A percentile compares a stretch with the other conserved stretches of the same genome.
These are phyloP conservation scores for Neospermospora avenae DNA, from an alignment of 2,329 filamentous ascomycete species.

Conservation along the genomic window DNA sequence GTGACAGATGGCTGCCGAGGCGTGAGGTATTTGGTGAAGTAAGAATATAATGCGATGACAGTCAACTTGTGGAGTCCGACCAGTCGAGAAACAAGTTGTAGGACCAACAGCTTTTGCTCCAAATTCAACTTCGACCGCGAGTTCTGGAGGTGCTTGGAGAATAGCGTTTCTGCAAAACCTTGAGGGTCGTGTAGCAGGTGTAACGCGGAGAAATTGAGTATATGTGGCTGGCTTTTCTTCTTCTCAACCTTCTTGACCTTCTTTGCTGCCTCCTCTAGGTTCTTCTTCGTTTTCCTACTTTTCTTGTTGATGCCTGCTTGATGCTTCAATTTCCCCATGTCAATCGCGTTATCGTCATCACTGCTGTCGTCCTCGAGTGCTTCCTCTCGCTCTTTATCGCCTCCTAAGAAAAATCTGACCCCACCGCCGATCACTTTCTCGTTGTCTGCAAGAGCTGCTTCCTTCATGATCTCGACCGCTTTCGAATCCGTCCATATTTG, in stretches of 20 bases:
- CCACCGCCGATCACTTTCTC: conserved; percentile 88
- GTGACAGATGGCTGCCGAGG: conserved; percentile 88
- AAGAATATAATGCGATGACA: conserved; percentile 88
- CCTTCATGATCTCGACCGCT: conserved; percentile 97
- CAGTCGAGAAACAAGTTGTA: conserved; percentile 86
- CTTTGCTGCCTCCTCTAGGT: conserved; percentile 76
- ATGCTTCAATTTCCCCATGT: conserved; percentile 79
- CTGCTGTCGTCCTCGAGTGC: conserved; percentile 71
- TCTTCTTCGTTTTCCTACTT: conserved; percentile 78
- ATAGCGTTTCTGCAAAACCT: conserved; percentile 85
- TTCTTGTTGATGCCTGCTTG: conserved; percentile 95
- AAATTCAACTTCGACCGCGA: conserved; percentile 80
- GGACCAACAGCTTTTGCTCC: conserved; percentile 83
- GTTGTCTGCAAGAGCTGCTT: conserved; percentile 83
- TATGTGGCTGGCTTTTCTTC: conserved; percentile 83
- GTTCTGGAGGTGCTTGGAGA: conserved; percentile 86
- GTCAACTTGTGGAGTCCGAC: conserved; percentile 92
- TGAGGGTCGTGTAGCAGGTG: conserved; percentile 94
- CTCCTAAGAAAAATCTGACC: conserved; percentile 91
- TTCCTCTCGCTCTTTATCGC: conserved; percentile 93
- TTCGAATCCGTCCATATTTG: conserved; percentile 95
- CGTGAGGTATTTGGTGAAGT: conserved; percentile 90
- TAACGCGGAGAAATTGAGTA: conserved; percentile 92
- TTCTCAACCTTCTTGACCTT: conserved; percentile 78
- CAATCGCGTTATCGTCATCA: conserved; percentile 78